Conservation (phyloP, 1,284 basidiomycete genomes). For the Hortiboletus rubellus region DNA sequence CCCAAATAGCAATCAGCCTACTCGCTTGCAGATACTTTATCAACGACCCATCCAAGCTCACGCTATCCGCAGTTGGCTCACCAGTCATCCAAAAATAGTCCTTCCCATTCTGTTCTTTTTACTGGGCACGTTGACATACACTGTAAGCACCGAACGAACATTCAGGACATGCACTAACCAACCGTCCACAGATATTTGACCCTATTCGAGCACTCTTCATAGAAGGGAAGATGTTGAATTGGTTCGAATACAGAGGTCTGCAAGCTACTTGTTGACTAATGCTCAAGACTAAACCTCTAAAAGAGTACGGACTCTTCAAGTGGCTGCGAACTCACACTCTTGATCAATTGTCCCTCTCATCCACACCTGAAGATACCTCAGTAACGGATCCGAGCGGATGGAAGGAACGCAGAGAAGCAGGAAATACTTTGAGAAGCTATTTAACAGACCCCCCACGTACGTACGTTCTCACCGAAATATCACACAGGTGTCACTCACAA, state of each 20-base stretch:
- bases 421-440: constrained; percentile 66
- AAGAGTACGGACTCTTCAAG: constrained; percentile 64
- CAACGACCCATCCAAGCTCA: constrained; percentile 77
- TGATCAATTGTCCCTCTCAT: constrained; percentile 44
- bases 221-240: constrained; percentile 78
- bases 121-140: constrained; percentile 86
- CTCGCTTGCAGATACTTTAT: constrained; percentile 68
- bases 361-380: constrained; percentile 13
- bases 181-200: constrained; percentile 77
- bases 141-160: constrained; percentile 48
- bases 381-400: constrained; percentile 52
- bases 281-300: constrained; percentile 5
- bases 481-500: background rate
- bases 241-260: constrained; percentile 75
- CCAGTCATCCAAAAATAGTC: constrained; percentile 83
- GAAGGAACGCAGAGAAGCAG: constrained; percentile 83
- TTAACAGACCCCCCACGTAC: constrained; percentile 72
- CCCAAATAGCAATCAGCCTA: constrained; percentile 37
- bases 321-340: constrained; percentile 66
- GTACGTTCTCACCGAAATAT: constrained; percentile 11
- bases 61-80: constrained; percentile 79
- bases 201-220: constrained; percentile 87
- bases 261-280: background rate
- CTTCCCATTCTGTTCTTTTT: constrained; percentile 87
- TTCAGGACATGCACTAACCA: background rate